A percentile compares a stretch with the other conserved stretches of the same genome.
Conservation (phyloP, 148 eudicot species). For the Rhododendron molle region DNA sequence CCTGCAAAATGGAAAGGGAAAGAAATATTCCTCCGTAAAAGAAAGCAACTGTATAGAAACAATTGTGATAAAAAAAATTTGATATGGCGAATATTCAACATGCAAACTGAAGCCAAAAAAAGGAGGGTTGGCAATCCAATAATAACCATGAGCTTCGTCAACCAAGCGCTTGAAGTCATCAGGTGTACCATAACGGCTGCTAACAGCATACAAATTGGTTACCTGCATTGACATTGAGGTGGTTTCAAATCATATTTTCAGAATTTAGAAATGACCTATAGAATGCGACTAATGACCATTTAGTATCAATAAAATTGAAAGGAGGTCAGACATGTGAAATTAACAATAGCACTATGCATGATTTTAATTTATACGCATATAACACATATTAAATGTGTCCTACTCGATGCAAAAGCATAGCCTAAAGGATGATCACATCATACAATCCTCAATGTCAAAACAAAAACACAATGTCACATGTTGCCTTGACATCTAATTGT, state of each 20-base stretch:
- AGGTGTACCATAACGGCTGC: constrained; percentile 98
- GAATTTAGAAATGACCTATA: neutral
- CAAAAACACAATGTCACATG: neutral
- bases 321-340: neutral
- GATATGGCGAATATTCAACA: neutral
- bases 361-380: neutral
- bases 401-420: neutral
- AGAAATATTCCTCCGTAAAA: neutral
- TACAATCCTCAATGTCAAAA: neutral
- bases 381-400: neutral
- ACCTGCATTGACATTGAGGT: constrained; percentile 47
- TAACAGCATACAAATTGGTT: constrained; percentile 90
- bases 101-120: neutral
- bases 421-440: neutral
- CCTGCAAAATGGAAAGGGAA: constrained; percentile 39
- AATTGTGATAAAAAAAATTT: neutral
- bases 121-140: neutral
- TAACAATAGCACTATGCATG: neutral
- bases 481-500: neutral
- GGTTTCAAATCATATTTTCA: constrained; percentile 9
- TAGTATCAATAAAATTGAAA: neutral
- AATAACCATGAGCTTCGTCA: constrained; percentile 94
- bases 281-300: neutral
- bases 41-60: neutral
- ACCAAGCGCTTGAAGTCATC: constrained; percentile 96